These are phyloP conservation scores for Raphanus hybrid DNA, from an alignment of 441 rosid genomes.

Conservation along the genomic window DNA sequence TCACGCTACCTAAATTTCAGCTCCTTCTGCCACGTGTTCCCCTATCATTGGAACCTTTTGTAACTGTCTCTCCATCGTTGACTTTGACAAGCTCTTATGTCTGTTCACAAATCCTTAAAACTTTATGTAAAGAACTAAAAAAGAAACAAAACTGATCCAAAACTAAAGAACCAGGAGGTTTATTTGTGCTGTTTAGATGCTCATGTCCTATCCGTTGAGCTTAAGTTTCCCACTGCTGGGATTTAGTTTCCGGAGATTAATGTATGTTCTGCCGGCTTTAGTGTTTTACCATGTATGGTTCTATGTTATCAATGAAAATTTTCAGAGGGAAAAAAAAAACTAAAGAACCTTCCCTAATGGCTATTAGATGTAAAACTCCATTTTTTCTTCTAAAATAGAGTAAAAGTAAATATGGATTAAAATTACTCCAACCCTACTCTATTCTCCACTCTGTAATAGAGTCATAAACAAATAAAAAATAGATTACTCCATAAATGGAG, in stretches of 20 bases:
- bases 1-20: not conserved
- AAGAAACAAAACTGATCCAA: not conserved
- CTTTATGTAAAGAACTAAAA: not conserved
- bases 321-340: no score
- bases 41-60: not conserved
- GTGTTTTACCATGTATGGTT: not conserved
- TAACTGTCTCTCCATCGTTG: not conserved
- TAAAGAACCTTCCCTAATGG: no score
- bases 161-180: not conserved
- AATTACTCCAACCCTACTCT: no score
- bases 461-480: no score
- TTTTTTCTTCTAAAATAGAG: no score
- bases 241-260: not conserved
- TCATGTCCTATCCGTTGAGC: not conserved
- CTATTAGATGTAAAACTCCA: no score
- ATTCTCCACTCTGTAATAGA: no score
- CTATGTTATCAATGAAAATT: not conserved
- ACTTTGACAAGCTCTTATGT: not conserved
- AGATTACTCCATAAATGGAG: no score
- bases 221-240: not conserved
- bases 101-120: not conserved
- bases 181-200: no score
- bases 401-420: no score
- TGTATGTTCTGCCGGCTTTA: not conserved
- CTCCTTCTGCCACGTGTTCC: not conserved